These are phyloP conservation scores for Helminthosporium solani DNA, from an alignment of 2,329 filamentous ascomycete genomes.

Conservation along the genomic window DNA sequence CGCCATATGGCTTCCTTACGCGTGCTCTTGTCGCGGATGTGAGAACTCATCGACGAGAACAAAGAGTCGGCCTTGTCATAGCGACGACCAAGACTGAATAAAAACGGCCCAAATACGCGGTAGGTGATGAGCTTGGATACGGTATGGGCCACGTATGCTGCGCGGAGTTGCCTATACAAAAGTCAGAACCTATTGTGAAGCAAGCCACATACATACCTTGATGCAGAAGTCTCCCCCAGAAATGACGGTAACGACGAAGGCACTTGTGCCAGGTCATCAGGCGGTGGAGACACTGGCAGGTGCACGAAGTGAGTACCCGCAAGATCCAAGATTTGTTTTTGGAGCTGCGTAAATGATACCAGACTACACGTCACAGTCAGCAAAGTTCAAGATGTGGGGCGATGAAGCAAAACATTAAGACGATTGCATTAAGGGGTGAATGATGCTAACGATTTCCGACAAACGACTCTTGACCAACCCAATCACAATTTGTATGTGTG, in stretches of 20 bases:
- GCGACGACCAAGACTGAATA: constrained; percentile 56
- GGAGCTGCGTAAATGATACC: constrained; percentile 54
- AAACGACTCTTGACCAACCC: constrained; percentile 6
- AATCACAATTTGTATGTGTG: constrained; percentile 5
- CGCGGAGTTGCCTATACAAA: constrained; percentile 48
- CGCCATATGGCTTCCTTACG: constrained; percentile 60
- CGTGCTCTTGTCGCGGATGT: constrained; percentile 58
- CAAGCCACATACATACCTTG: constrained; percentile 34
- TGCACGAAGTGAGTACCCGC: constrained; percentile 55
- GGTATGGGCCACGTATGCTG: constrained; percentile 57
- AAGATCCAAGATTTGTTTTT: constrained; percentile 53
- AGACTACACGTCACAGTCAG: constrained; percentile 41
- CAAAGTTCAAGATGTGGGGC: constrained; percentile 13
- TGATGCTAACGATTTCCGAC: constrained; percentile 15
- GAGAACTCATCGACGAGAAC: constrained; percentile 56
- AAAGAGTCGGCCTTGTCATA: constrained; percentile 59
- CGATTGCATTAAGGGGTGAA: constrained; percentile 29
- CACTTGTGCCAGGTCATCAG: constrained; percentile 53
- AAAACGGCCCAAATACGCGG: constrained; percentile 58
- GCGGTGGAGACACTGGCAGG: constrained; percentile 52
- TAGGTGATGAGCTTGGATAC: constrained; percentile 58
- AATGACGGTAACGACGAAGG: constrained; percentile 57
- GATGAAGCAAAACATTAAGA: constrained; percentile 12
- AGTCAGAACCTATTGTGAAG: constrained; percentile 1
- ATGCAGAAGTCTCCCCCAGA: constrained; percentile 54